A percentile compares a stretch with the other conserved stretches of the same genome.
Conservation (phyloP, 805 yeast genomes). For the Metschnikowia aberdeeniae region DNA sequence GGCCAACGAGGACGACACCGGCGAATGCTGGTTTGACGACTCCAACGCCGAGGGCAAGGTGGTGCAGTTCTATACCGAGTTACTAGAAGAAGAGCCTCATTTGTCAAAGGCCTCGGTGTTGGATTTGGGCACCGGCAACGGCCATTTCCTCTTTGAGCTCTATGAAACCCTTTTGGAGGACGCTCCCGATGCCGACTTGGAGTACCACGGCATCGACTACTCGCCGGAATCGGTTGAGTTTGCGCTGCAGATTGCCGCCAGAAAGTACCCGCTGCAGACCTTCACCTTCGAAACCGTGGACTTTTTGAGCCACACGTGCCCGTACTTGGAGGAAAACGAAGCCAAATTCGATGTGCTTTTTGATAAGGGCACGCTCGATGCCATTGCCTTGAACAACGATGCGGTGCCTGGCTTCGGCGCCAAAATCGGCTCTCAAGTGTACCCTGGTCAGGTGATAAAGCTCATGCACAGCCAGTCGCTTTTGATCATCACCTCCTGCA, state of each 20-base stretch:
- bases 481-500: conserved; percentile 83
- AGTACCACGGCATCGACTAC: conserved; percentile 72
- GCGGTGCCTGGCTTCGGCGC: conserved; percentile 40
- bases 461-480: conserved; percentile 55
- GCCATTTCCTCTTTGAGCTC: conserved; percentile 75
- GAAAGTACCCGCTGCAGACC: conserved; percentile 27
- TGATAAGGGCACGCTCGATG: conserved; percentile 96
- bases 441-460: conserved; percentile 55
- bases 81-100: conserved; percentile 15
- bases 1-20: conserved; percentile 77
- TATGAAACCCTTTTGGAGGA: conserved; percentile 56
- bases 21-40: conserved; percentile 96
- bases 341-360: conserved; percentile 66
- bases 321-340: conserved; percentile 32
- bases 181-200: conserved; percentile 33
- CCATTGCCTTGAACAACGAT: conserved; percentile 79
- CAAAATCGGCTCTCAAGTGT: conserved; percentile 51
- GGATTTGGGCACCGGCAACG: conserved; percentile 96
- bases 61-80: conserved; percentile 61
- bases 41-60: conserved; percentile 87
- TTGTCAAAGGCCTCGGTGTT: conserved; percentile 39
- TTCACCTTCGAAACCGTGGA: conserved; percentile 67
- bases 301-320: conserved; percentile 44
- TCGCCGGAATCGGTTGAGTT: conserved; percentile 75
- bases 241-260: conserved; percentile 55